phyloP scores from a whole-genome alignment of 495 filamentous ascomycete species.

The Rusavskia elegans region DNA sequence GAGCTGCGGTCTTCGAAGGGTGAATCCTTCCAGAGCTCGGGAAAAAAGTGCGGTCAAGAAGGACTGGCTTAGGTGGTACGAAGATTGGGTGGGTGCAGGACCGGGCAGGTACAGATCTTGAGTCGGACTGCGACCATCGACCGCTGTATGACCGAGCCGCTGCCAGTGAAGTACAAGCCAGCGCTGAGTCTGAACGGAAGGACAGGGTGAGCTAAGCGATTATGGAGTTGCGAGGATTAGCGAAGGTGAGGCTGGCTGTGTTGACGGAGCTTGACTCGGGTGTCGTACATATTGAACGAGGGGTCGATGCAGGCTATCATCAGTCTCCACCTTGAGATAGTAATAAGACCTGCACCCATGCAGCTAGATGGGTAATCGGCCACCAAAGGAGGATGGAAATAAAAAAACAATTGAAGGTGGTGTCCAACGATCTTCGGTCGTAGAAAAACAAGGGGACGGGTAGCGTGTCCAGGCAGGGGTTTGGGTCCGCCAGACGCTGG shows the following conservation, averaged over 20 bases:
- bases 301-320: background rate
- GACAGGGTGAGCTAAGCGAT: too few relatives aligned
- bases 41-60: background rate
- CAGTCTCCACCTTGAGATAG: too few relatives aligned
- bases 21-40: background rate
- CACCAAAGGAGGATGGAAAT: background rate
- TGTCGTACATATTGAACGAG: background rate
- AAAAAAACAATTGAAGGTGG: background rate
- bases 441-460: background rate
- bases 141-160: too few relatives aligned
- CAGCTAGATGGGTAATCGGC: background rate
- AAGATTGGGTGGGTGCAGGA: background rate
- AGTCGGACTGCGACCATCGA: background rate
- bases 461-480: background rate
- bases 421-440: background rate
- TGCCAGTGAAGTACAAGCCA: too few relatives aligned
- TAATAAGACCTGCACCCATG: background rate
- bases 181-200: too few relatives aligned
- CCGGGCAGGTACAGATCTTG: background rate
- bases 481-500: background rate
- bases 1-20: background rate
- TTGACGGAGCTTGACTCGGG: too few relatives aligned
- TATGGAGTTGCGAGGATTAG: too few relatives aligned
- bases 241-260: too few relatives aligned
- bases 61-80: background rate